Base-by-base conservation (phyloP, 2,329 filamentous ascomycete genomes). In the Ustulina deusta region DNA sequence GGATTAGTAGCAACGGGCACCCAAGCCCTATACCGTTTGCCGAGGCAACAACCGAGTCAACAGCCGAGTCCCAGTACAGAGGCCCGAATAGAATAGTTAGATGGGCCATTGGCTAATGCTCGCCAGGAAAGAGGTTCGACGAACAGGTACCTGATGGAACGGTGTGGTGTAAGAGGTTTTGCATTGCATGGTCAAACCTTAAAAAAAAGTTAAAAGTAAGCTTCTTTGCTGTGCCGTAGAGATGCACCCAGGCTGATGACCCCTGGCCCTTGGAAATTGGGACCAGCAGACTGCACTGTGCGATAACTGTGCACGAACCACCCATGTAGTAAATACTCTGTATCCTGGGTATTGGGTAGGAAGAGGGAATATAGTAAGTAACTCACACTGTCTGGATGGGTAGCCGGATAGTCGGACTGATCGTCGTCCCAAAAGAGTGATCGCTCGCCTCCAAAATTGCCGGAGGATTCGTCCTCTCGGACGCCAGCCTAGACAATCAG, bases 201-300 rank as follows among this genome's bases (percentile, higher is more conserved):
- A 56, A 67, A 63, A 63, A 58, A 38, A 51, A 25, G 25, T 57
- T 51, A 58, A 68, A 68, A 65, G 48, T 65, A 69, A 66, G 66
- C 66, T 69, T 69, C 62, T 69, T 66, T 68, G 46, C 66, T 63
- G 62, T 65, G 57, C 63, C 63, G 58, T 54, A 59, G 27, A 1
- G 20, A 40, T 54, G 61, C 56, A 32, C 32, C 48, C 56, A 29
- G 48, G 20, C 46, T 27, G 22, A 11, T 13, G 36, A 40, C 54
- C 34, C 22, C 46, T 13, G 5, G 36, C 6, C 46, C 13, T 27
- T 27, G 52, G 20, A 55, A 27, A 38, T 40, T 40, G 3, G 34
- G 27, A 40, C 20, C 20, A 3, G 25, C 15, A 13, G 2, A 17
- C 25, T 17, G 15, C 6, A 42, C 54, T 29, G 54, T 56, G 20